These are phyloP conservation scores for Penicillium antarcticum DNA, from an alignment of 495 filamentous ascomycete genomes.

Conservation along the genomic window DNA sequence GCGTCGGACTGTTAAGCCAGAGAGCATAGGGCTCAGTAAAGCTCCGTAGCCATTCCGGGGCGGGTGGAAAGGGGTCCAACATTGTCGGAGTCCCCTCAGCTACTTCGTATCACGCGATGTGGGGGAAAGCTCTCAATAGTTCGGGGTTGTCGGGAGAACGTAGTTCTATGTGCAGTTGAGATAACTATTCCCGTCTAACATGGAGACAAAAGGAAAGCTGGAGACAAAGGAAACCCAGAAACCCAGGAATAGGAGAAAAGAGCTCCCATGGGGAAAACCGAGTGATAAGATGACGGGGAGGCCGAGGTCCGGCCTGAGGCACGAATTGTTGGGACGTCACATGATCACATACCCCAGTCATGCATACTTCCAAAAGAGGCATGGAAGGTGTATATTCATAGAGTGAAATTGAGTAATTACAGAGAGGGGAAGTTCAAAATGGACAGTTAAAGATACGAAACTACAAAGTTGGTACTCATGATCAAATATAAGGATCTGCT, in stretches of 20 bases:
- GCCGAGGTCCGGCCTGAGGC: conserved; percentile 24
- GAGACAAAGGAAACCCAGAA: neutral
- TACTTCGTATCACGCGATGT: conserved; percentile 15
- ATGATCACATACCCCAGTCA: neutral
- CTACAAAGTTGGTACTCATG: no score
- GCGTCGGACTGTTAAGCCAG: conserved; percentile 58
- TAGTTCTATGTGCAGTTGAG: conserved; percentile 9
- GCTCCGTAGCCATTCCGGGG: conserved; percentile 41
- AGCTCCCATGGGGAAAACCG: conserved; percentile 13
- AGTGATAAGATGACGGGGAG: conserved; percentile 8
- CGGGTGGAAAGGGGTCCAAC: conserved; percentile 48
- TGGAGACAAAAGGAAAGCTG: conserved; percentile 2
- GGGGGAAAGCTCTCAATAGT: conserved; percentile 11
- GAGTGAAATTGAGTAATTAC: no score
- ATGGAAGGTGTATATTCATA: neutral
- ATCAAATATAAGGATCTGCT: neutral
- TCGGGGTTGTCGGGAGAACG: conserved; percentile 4
- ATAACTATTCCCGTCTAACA: conserved; percentile 11
- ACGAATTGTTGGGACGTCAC: conserved; percentile 15
- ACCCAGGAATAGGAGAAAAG: neutral
- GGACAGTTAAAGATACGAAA: no score
- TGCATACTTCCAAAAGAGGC: no score
- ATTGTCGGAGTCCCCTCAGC: conserved; percentile 29
- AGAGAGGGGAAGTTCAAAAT: no score
- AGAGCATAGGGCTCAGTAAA: conserved; percentile 43